Base-by-base conservation (phyloP, 1,284 basidiomycete genomes). In the Ceratobasidium papillatum region DNA sequence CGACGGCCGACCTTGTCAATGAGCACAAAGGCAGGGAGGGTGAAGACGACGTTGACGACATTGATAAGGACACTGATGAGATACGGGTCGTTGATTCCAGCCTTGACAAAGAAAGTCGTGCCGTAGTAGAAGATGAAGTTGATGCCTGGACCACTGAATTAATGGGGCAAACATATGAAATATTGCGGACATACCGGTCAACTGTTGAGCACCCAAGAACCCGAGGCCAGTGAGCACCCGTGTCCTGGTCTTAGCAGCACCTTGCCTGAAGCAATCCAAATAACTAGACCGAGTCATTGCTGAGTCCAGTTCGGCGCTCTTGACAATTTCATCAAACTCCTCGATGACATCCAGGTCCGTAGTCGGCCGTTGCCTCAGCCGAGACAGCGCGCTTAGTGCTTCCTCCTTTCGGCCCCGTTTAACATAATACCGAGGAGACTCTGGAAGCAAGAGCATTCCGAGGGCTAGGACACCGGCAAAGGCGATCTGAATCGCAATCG, bases 121-220 rank as follows among this genome's bases (percentile, higher is more conserved):
- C 90, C 89, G 83, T 87, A 88, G 81, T 87, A 90, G 86, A 93
- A 93, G 84, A 94, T 93, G 83, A 94, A 94, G 87, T 95, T 94
- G 87, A 94, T 86, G 80, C 91, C 93, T 32, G 65, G 7, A 51
- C 49, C 25, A 1, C 2, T 22, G 22, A 11, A 7, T 68, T 25
- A 54, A 32, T 58, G 12, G 12, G 22, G 63, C 52, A 49, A 62
- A 30, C 34, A 30, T 27, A 41, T 27, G 30, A n/a, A 36, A 30
- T 19, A 61, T 61, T 52, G 32, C 51, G 4, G 54, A 56, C 74
- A 43, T 69, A 54, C 74, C 74, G 54, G 74, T 51, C 27, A 69
- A 45, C 65, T 75, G 74, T 41, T 75, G 74, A 52, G 49, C 45
- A 58, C 66, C 66, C 66, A 69, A 45, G 52, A 69, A 69, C 3